Evolutionary conservation across 2,329 filamentous ascomycete genomes (phyloP), one percentile per base, ranked within the genome.

Genomic region (Aspergillus awamori): DNA sequence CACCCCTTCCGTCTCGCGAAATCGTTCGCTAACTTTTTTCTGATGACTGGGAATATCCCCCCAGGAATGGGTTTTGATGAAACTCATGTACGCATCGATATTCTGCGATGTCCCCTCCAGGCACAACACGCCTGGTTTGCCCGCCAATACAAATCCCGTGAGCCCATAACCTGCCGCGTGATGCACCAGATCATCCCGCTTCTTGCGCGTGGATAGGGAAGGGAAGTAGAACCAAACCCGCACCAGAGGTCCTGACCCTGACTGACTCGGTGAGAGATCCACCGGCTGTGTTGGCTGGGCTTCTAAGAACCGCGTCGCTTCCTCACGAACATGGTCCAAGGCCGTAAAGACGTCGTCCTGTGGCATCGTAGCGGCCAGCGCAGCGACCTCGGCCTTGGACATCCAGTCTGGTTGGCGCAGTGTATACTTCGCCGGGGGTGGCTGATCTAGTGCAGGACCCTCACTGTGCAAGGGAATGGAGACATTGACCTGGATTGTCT

Each of bases 201-300:
- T 88, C 49, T 80, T 79, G 3, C 86, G 81, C 0, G 85, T 87
- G 43, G 82, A 84, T 57, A 88, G 82, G 1, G 84, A 87, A 0
- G 85, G 85, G 63, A 88, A 87, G 71, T 87, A 87, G 68, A 87
- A 87, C 85, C 85, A 87, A 1, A 84, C 85, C 8, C 86, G 76
- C 3, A 84, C 79, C 0, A 83, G 66, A 0, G 78, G 69, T 0
- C 60, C 67, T 10, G 43, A 52, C 1, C 10, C 45, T 8, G 43
- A 53, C 1, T 10, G 41, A 2, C 22, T 58, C 5, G 24, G 56
- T 53, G 57, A 38, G 2, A 47, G 8, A 8, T 52, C 53, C 3
- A 53, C 17, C 5, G 39, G 20, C 45, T 60, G 38, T 0, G 17
- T n/a, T 33, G 24, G 33, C 51, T 24, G 30, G 5, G 30, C 10